A percentile compares a stretch with the other conserved stretches of the same genome.
phyloP scores from a whole-genome alignment of 2,329 filamentous ascomycete genomes.

The Fusarium coicis region DNA sequence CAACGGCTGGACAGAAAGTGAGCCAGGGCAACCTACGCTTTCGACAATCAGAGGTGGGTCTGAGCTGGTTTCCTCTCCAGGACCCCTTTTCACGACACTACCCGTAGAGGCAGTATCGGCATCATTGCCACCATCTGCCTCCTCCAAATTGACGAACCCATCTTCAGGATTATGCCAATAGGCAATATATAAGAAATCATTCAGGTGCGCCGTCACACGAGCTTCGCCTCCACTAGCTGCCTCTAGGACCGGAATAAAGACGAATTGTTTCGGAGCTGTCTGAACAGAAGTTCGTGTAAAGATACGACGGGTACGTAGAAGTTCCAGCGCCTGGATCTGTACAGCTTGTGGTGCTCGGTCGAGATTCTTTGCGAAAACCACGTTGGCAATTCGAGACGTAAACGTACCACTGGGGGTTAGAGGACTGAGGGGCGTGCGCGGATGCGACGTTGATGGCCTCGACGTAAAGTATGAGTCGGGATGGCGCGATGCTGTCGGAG shows the following conservation, averaged over 20 bases:
- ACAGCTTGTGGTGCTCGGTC: slow-evolving; percentile 78
- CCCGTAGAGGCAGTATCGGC: slow-evolving; percentile 52
- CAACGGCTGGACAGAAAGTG: not conserved
- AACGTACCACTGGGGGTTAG: slow-evolving; percentile 41
- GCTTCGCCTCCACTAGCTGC: slow-evolving; percentile 58
- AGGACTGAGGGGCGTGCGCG: slow-evolving; percentile 44
- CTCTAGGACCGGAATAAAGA: slow-evolving; percentile 80
- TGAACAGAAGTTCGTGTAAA: slow-evolving; percentile 80
- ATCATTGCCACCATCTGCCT: slow-evolving; percentile 53
- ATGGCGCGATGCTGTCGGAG: slow-evolving; percentile 42
- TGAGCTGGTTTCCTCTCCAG: slow-evolving; percentile 30
- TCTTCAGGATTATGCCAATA: slow-evolving; percentile 82
- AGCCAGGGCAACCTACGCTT: slow-evolving; percentile 50
- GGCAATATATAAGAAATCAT: slow-evolving; percentile 88
- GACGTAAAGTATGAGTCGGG: slow-evolving; percentile 48
- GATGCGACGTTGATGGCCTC: slow-evolving; percentile 36
- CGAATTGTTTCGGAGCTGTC: slow-evolving; percentile 78
- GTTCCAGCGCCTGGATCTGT: slow-evolving; percentile 82
- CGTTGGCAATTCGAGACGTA: slow-evolving; percentile 73
- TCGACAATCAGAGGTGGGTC: slow-evolving; percentile 54
- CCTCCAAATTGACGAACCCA: slow-evolving; percentile 80
- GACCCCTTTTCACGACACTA: slow-evolving; percentile 58
- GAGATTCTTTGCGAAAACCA: slow-evolving; percentile 84
- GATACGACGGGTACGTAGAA: slow-evolving; percentile 82
- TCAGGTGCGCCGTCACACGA: slow-evolving; percentile 68